Evolutionary conservation across 768 basidiomycete genomes (phyloP).

Genomic region (Asterophora lycoperdoides): DNA sequence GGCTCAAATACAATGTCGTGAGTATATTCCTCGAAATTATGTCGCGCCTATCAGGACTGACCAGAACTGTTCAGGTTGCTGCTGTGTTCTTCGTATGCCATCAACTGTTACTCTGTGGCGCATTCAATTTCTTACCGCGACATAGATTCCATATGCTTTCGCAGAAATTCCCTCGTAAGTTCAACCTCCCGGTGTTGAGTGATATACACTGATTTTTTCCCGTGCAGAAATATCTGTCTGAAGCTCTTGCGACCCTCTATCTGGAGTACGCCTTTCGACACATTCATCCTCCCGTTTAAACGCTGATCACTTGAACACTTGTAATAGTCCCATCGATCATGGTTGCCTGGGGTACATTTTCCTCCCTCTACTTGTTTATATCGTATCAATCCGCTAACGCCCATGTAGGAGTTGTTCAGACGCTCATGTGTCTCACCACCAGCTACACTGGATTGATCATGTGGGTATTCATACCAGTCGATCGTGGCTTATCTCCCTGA

Average conservation of each 20-base stretch:
- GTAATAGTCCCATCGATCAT: constrained; percentile 28
- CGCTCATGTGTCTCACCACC: constrained; percentile 30
- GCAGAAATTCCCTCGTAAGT: constrained; percentile 33
- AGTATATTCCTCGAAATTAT: constrained; percentile 4
- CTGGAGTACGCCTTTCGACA: constrained; percentile 24
- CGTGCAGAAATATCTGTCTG: constrained; percentile 27
- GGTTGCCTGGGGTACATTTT: constrained; percentile 27
- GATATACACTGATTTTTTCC: neutral
- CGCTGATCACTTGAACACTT: neutral
- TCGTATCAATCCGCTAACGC: neutral
- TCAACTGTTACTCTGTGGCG: neutral
- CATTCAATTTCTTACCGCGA: neutral
- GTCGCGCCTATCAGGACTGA: neutral
- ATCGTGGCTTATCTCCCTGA: neutral
- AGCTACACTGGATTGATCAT: constrained; percentile 27
- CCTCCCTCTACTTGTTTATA: neutral
- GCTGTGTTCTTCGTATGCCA: constrained; percentile 33
- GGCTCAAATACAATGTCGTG: constrained; percentile 34
- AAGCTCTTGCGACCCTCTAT: constrained; percentile 28
- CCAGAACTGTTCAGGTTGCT: constrained; percentile 20
- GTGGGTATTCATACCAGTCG: constrained; percentile 6
- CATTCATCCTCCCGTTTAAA: neutral
- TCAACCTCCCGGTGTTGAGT: neutral
- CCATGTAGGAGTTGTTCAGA: constrained; percentile 24
- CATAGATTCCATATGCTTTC: constrained; percentile 29